Percentiles rank a stretch among this genome's conserved stretches.
These are phyloP conservation scores for Oropetium thomaeum DNA, from an alignment of 176 grass and related monocot species.

Conservation along the genomic window DNA sequence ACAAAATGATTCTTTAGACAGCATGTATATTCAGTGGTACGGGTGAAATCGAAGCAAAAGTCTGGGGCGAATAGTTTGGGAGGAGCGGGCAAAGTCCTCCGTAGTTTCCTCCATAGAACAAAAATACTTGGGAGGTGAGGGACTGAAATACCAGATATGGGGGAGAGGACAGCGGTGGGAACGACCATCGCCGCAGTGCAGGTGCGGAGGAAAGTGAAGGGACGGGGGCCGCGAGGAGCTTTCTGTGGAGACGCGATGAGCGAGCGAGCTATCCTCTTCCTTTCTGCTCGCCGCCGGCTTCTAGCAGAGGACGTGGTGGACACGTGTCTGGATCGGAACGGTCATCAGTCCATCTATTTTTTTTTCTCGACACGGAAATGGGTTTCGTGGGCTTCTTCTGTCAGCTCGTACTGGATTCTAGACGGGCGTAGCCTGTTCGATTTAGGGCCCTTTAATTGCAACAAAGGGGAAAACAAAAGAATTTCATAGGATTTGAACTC, in stretches of 20 bases:
- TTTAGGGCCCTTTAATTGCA: too few relatives aligned
- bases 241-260: conserved; percentile 9
- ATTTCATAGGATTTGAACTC: too few relatives aligned
- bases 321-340: neutral
- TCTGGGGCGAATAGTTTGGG: too few relatives aligned
- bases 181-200: conserved; percentile 32
- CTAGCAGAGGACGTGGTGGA: neutral
- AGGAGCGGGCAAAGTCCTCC: too few relatives aligned
- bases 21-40: neutral
- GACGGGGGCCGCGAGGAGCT: too few relatives aligned
- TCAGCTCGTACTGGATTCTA: too few relatives aligned
- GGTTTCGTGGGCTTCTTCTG: neutral
- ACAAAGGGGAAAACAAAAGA: too few relatives aligned
- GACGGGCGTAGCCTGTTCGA: too few relatives aligned
- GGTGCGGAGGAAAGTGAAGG: neutral
- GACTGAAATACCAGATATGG: conserved; percentile 13
- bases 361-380: neutral
- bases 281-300: neutral
- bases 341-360: neutral
- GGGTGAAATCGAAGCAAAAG: neutral
- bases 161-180: conserved; percentile 26
- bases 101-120: too few relatives aligned
- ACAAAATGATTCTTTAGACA: neutral
- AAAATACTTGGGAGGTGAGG: neutral
- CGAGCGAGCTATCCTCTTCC: neutral